Evolutionary conservation across 129 eudicot genomes (phyloP), one percentile per base, ranked within the genome.

Genomic region (Logfia minima): DNA sequence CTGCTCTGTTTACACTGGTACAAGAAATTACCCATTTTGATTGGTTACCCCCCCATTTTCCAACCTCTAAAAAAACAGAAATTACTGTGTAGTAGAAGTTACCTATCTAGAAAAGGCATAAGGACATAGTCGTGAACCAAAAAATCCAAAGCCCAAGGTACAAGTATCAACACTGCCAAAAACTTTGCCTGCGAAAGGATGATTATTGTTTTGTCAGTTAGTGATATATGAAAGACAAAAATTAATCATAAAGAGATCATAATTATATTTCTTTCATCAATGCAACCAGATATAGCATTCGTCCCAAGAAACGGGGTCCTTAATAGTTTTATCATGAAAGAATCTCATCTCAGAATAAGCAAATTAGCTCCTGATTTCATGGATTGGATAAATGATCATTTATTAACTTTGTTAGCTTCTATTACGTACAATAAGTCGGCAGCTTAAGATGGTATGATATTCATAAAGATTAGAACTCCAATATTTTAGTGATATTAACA

Each of bases 91-190:
- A 75, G n/a, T 62, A 69, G 29, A 8, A 23, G 65, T 9, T 84
- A 95, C 99, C 99, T 91, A 85, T 95, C 99, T 37, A 95, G 85
- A 80, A 95, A 95, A 66, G 99, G 99, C 99, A 95, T 83, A 78
- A 95, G 94, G 82, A 91, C 90, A 84, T 83, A 95, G 74, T 95
- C 99, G 79, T 91, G 99, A 77, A 89, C 96, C 79, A 95, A 83
- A 87, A 89, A 83, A 83, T 95, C 99, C 90, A 95, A 55, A 58
- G 90, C 90, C 93, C 92, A 89, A 10, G 99, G 99, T 82, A 95
- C 80, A 80, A 91, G 39, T 70, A 95, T 77, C 88, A 95, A 73
- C 41, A 84, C 75, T 23, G 94, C 94, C 92, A 95, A 81, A 83
- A 95, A 91, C 77, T 89, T 95, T 76, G 97, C 99, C 99, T 95